Evolutionary conservation across 2,329 filamentous ascomycete species (phyloP), one percentile per base, ranked within the genome.

Genomic region (Rugonectria rugulosa): DNA sequence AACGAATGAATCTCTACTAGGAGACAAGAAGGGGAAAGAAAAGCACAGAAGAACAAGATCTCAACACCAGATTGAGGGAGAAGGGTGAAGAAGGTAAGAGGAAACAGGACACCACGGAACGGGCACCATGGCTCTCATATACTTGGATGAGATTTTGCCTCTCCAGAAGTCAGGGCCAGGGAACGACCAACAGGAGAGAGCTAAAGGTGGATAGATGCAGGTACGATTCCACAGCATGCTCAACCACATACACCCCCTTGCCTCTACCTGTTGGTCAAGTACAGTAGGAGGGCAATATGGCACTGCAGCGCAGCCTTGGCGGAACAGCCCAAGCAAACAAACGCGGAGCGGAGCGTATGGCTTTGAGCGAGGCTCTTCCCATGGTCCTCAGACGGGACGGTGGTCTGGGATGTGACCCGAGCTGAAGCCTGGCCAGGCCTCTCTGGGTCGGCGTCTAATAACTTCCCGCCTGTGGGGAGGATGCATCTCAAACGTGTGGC

Each of bases 31-130:
- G 21, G 48, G n/a, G 49, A 57, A 47, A 49, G 55, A 55, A 46
- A 41, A 46, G 17, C 19, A 46, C 32, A 43, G 51, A 38, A 52
- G 52, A 54, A 56, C 31, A 64, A 46, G 48, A 58, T 58, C 37
- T 53, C 29, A 61, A 56, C 51, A 60, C 63, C 61, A 37, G 55
- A 59, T 57, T 44, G 59, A 56, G 47, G 41, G 63, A 60, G 53
- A 62, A 59, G 47, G 40, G 34, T 54, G 49, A 62, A 50, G 43
- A 58, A 49, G 54, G 15, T 45, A 48, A 46, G 31, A 26, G 34
- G n/a, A 32, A 42, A 49, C 20, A 40, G 37, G 14, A 10, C 24
- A 50, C 56, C 23, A 57, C 47, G 36, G 42, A 37, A 49, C 19
- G 46, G 49, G 48, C n/a, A 23, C 46, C 21, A n/a, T 5, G 23